Base-by-base conservation (phyloP, 2,329 filamentous ascomycete genomes). In the Plectosphaerella sp. region DNA sequence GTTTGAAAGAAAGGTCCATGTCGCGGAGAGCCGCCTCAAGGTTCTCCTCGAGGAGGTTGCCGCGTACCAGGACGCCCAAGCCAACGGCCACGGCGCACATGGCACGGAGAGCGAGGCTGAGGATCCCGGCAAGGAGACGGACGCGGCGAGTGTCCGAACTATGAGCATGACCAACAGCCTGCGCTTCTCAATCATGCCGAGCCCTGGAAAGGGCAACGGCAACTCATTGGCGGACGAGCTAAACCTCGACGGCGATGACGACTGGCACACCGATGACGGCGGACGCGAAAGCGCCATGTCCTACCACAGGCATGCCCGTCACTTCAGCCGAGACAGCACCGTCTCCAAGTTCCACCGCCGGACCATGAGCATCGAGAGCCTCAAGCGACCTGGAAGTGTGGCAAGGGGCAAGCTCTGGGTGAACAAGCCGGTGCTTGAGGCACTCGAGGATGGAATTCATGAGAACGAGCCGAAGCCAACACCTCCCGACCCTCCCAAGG, bases 191-290 rank as follows among this genome's bases (percentile, higher is more conserved):
- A 72, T 87, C 22, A 74, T 88, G n/a, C 69, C 72, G 8, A 79
- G 77, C 4, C 67, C 73, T 10, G 70, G 73, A 18, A 87, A 86
- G 63, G 63, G 73, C 4, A 84, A 83, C 60, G 88, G 87, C 2
- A 70, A 91, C 54, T 96, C 88, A 56, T 77, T 99, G 41, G 94
- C 94, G 1, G 92, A 97, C 61, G 94, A 99, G 71, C 79, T 99
- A 51, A 86, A 89, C 56, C 88, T 96, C 56, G 89, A 92, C 52
- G 88, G 89, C 55, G 89, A 93, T 52, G 89, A 92, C 33, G 78
- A 82, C 43, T 80, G 83, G 51, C 75, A 88, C 56, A 87, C 88
- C 36, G 86, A 92, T 57, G 80, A 86, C 45, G 87, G 90, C 48
- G 85, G 86, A 2, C 82, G 84, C 37, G 80, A 86, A 52, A 87